Base-by-base conservation (phyloP, 2,329 filamentous ascomycete genomes). In the Decorospora gaudefroyi region DNA sequence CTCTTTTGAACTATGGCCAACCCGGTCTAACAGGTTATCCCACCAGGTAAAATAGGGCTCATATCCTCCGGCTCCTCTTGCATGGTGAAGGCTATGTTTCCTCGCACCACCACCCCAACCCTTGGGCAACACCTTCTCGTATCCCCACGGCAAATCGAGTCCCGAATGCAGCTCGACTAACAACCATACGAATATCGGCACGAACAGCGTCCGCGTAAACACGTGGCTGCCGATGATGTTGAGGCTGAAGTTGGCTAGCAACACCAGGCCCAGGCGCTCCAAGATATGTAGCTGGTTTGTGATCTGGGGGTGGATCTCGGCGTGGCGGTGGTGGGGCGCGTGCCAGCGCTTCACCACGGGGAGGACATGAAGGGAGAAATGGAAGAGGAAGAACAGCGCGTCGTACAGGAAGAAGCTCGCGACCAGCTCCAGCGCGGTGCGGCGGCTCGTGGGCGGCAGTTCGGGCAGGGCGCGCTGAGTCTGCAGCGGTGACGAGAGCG, bases 241-340 rank as follows among this genome's bases (percentile, higher is more conserved):
- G 9, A 35, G 13, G 15, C 13, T 35, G 21, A 35, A 35, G 33
- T 35, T 26, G 21, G 33, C 33, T 15, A 35, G 33, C 13, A 35
- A 4, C 31, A 34, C 19, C 21, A 35, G 11, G 15, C 13, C 21
- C 10, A 35, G 21, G 17, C 33, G 21, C 33, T 35, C 33, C 10
- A 35, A n/a, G 7, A 35, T 18, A 22, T 35, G 33, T 22, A 35
- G 13, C 21, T 35, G 13, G 10, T 35, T 35, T 15, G 33, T 26
- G 10, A 25, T 35, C 13, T 26, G 33, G 21, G 21, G 21, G 21
- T 35, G 33, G 16, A 35, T 35, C 33, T 35, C 33, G 33, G 33
- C 33, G 33, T 35, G 33, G 23, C 33, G 33, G 26, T 26, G 33
- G 21, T 35, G 33, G 10, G 33, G 33, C 17, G 33, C 21, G 21